Evolutionary conservation across 2,329 filamentous ascomycete species (phyloP), one percentile per base, ranked within the genome.

Genomic region (Peltaster fructicola): DNA sequence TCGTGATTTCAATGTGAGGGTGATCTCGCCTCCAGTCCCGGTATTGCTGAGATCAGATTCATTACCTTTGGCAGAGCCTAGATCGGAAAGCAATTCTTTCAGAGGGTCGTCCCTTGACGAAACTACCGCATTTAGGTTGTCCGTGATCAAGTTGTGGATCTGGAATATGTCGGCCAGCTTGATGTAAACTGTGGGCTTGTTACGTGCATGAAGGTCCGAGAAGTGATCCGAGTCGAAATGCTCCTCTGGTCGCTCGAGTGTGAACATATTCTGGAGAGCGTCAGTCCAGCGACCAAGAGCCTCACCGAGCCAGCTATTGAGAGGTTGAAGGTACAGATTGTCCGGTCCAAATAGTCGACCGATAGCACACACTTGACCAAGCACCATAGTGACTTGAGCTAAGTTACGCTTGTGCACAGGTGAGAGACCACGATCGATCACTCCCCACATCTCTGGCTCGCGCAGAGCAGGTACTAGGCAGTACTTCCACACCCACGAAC

Each of bases 161-260:
- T 85, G 79, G 49, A 98, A 95, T 29, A 98, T 84, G 48, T 98
- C 88, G 9, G 78, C 69, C 68, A 98, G 85, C 57, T 98, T 98
- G 59, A 98, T 92, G 57, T 95, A 98, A n/a, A 98, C 63, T 0
- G 85, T 95, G 5, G 88, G 88, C 52, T 92, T 92, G 35, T 82
- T 88, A 50, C 90, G 84, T 29, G 85, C 79, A 47, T 95, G 95
- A 5, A 98, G 65, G 45, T 98, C 88, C 47, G 93, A 95, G 66
- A 88, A 98, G 49, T 95, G 88, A 47, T 98, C 88, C 47, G 98
- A 93, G 50, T 95, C 84, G 45, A 95, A 98, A 13, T 88, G 88
- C 25, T 70, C 65, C 51, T 98, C 88, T 0, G 81, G 79, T 40
- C 88, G 75, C 8, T 77, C 72, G 8, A 95, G 78, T 8, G 75